Percentiles rank a stretch among this genome's conserved stretches.
Conservation (phyloP, 2,329 filamentous ascomycete species). For the Trichoderma sp. region DNA sequence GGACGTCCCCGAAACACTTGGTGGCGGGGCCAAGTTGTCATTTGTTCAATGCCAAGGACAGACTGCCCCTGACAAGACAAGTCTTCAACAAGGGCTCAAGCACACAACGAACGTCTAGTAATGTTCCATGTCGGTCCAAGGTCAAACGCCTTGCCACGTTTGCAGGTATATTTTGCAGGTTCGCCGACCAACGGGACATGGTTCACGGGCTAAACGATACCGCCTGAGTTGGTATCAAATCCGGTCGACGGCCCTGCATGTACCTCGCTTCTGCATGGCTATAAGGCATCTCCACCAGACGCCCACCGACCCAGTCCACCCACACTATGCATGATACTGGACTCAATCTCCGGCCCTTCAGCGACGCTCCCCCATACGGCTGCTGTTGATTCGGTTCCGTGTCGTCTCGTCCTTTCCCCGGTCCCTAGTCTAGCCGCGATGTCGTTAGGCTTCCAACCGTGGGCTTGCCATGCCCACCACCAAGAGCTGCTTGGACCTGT, state of each 20-base stretch:
- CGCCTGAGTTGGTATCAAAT: slow-evolving; percentile 4
- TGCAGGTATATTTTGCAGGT: slow-evolving; percentile 16
- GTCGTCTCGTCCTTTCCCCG: slow-evolving; percentile 19
- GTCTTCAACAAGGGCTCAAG: slow-evolving; percentile 1
- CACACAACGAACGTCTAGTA: slow-evolving; percentile 9
- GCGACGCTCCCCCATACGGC: slow-evolving; percentile 1
- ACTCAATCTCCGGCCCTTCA: slow-evolving; percentile 23
- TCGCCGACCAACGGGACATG: slow-evolving; percentile 7
- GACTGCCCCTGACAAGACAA: slow-evolving; percentile 2
- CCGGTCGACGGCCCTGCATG: background rate
- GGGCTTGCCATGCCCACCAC: slow-evolving; percentile 8
- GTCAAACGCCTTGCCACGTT: slow-evolving; percentile 15
- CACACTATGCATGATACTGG: slow-evolving; percentile 26
- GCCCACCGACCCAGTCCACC: slow-evolving; percentile 7
- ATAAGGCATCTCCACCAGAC: slow-evolving; percentile 17
- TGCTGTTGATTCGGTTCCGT: slow-evolving; percentile 18
- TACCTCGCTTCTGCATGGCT: slow-evolving; percentile 22
- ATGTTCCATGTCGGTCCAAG: slow-evolving; percentile 17
- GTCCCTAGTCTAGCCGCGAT: slow-evolving; percentile 3
- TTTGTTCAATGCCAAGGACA: background rate
- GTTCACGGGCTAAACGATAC: slow-evolving; percentile 14
- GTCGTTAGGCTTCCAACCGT: slow-evolving; percentile 11
- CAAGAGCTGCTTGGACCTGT: background rate
- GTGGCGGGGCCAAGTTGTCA: background rate
- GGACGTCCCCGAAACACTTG: background rate